phyloP scores from a whole-genome alignment of 805 yeast genomes.

The Ogataea thermomethanolica region DNA sequence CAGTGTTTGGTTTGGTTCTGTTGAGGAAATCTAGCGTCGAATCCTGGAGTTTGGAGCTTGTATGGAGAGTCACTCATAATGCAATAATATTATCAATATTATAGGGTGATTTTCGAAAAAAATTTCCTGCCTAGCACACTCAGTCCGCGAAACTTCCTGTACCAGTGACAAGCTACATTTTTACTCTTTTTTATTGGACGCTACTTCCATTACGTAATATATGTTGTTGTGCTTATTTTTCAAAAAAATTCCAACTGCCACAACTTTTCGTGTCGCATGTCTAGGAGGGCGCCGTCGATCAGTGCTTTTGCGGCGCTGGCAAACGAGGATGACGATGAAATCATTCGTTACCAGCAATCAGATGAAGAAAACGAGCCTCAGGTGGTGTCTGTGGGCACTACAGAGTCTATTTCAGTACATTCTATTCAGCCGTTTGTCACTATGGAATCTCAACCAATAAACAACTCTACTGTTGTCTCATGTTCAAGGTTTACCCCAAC shows the following conservation, averaged over 20 bases:
- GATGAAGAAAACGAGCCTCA: constrained; percentile 7
- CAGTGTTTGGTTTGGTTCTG: constrained; percentile 98
- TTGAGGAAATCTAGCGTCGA: constrained; percentile 94
- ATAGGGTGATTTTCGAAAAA: constrained; percentile 10
- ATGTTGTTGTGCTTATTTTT: too few species aligned
- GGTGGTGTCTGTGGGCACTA: neutral
- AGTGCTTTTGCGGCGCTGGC: constrained; percentile 36
- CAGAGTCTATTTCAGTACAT: neutral
- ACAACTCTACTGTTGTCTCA: constrained; percentile 11
- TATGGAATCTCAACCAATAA: neutral
- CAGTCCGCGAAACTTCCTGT: constrained; percentile 2
- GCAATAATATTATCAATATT: constrained; percentile 2
- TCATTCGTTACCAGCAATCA: constrained; percentile 12
- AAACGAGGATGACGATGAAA: constrained; percentile 17
- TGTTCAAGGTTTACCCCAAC: constrained; percentile 38
- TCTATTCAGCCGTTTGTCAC: constrained; percentile 7
- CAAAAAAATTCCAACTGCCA: constrained; percentile 1
- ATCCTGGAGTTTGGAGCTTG: constrained; percentile 62
- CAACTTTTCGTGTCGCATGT: constrained; percentile 7
- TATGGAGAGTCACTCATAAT: constrained; percentile 35
- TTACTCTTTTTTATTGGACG: constrained; percentile 8
- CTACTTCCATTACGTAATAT: constrained; percentile 1
- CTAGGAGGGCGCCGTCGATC: constrained; percentile 9
- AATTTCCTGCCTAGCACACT: constrained; percentile 8
- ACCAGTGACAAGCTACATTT: constrained; percentile 2